Conservation (phyloP, 1,139 yeast genomes). For the Suhomyces bribrorum region DNA sequence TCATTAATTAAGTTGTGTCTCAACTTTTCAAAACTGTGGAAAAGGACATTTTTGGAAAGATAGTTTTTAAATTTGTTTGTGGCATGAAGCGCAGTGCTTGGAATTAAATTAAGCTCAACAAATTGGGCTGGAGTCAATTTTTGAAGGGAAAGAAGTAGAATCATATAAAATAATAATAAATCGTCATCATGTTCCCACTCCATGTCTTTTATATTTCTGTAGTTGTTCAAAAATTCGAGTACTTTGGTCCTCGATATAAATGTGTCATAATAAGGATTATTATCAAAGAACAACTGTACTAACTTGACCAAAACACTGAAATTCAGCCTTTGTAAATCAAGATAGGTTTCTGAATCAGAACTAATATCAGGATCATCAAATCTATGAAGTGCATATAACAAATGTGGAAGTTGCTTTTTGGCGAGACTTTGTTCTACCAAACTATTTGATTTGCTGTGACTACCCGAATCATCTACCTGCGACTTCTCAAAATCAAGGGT, state of each 20-base stretch:
- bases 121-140: conserved; percentile 39
- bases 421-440: conserved; percentile 30
- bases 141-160: conserved; percentile 42
- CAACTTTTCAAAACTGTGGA: conserved; percentile 41
- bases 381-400: conserved; percentile 20
- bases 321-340: conserved; percentile 25
- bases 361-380: conserved; percentile 26
- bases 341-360: conserved; percentile 23
- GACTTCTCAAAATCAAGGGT: conserved; percentile 14
- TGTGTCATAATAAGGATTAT: conserved; percentile 32
- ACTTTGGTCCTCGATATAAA: conserved; percentile 32
- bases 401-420: conserved; percentile 33
- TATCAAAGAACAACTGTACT: conserved; percentile 36
- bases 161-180: conserved; percentile 46
- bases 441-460: conserved; percentile 6
- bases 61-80: conserved; percentile 28
- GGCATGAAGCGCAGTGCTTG: conserved; percentile 22
- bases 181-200: conserved; percentile 56
- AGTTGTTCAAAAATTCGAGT: conserved; percentile 31
- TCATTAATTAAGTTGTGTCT: conserved; percentile 50
- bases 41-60: conserved; percentile 34
- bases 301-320: conserved; percentile 27
- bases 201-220: conserved; percentile 32
- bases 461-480: conserved; percentile 6
- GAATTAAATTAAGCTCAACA: conserved; percentile 29